phyloP scores from a whole-genome alignment of 1,284 basidiomycete genomes.

The Ustilago loliicola region DNA sequence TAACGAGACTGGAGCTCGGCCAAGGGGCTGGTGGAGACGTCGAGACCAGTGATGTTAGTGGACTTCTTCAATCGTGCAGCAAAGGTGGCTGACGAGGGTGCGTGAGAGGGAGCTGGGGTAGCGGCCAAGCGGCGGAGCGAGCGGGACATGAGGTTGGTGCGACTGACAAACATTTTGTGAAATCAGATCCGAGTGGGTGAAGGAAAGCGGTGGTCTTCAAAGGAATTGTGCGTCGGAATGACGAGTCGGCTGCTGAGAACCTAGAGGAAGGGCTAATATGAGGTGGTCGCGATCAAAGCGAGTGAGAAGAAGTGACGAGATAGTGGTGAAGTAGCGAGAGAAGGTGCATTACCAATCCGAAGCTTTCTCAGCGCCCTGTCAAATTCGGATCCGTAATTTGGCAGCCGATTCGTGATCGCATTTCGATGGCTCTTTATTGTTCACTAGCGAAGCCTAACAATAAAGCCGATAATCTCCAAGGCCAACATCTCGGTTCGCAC shows the following conservation, averaged over 20 bases:
- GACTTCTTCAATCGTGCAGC: constrained; percentile 67
- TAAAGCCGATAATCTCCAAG: too few species aligned
- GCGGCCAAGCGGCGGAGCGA: constrained; percentile 25
- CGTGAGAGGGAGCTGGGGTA: constrained; percentile 30
- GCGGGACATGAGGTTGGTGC: constrained; percentile 8
- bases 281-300: background rate
- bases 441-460: background rate
- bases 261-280: background rate
- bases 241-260: background rate
- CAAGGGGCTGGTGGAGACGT: constrained; percentile 81
- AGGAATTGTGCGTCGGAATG: background rate
- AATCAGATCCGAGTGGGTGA: background rate
- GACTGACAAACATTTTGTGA: constrained; percentile 33
- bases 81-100: constrained; percentile 16
- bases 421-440: background rate
- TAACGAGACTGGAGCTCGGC: constrained; percentile 83
- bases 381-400: constrained; percentile 4
- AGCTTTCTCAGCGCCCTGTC: constrained; percentile 4
- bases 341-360: constrained; percentile 17
- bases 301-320: constrained; percentile 1
- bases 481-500: background rate
- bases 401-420: background rate
- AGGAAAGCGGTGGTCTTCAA: background rate
- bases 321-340: background rate
- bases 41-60: constrained; percentile 80